A percentile compares a stretch with the other conserved stretches of the same genome.
Evolutionary conservation across 2,329 filamentous ascomycete genomes (phyloP).

Genomic region (Fusarium mundagurra): DNA sequence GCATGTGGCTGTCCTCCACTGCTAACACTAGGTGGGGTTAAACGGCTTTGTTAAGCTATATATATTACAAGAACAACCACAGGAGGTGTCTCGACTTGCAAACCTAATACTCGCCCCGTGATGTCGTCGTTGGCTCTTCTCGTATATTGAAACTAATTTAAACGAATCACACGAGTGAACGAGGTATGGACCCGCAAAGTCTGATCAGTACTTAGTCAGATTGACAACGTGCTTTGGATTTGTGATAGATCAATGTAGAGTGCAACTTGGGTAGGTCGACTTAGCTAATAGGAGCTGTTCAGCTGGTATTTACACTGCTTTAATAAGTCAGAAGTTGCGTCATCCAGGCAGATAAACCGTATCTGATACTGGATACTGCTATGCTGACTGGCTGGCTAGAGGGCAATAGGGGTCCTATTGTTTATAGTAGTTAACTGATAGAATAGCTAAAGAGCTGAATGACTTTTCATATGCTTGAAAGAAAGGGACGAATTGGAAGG

Average conservation of each 20-base stretch:
- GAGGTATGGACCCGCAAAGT: neutral
- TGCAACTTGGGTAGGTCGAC: neutral
- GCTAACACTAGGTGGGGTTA: neutral
- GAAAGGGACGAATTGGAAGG: neutral
- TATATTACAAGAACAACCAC: neutral
- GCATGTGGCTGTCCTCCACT: slow-evolving; percentile 22
- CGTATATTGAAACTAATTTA: no score
- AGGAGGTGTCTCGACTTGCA: neutral
- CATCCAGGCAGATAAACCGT: neutral
- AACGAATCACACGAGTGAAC: neutral
- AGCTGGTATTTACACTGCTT: neutral
- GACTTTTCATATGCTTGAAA: neutral
- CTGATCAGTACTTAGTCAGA: neutral
- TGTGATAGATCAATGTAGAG: neutral
- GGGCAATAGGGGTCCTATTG: neutral
- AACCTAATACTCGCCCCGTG: neutral
- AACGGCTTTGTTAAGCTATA: neutral
- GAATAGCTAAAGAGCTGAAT: neutral
- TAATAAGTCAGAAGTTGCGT: neutral
- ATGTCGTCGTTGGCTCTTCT: neutral
- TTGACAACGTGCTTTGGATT: neutral
- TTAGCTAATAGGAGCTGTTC: neutral
- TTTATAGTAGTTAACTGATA: neutral
- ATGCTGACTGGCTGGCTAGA: neutral
- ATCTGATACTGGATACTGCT: neutral